Percentiles rank a stretch among this genome's conserved stretches.
Evolutionary conservation across 192 early-diverging fungal genomes (phyloP).

Genomic region (Geranomyces michiganensis): DNA sequence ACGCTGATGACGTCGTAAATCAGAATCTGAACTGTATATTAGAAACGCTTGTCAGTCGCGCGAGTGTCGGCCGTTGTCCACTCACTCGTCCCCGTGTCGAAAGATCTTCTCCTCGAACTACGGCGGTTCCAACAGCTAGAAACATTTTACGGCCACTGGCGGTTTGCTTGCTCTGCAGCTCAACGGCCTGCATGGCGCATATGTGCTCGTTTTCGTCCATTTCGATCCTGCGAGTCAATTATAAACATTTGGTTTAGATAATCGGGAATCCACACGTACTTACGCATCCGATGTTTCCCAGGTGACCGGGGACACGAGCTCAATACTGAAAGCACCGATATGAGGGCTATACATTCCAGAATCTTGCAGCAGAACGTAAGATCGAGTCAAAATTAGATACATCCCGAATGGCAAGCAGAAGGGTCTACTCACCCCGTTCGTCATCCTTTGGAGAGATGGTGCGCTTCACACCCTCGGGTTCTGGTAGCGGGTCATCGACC

Average conservation of each 20-base stretch:
- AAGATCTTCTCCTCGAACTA: constrained; percentile 89
- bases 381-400: constrained; percentile 15
- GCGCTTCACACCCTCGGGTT: constrained; percentile 18
- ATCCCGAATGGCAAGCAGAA: not conserved
- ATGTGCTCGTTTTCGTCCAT: constrained; percentile 87
- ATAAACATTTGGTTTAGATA: not conserved
- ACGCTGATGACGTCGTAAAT: constrained; percentile 96
- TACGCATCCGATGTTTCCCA: constrained; percentile 91
- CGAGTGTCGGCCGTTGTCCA: not conserved
- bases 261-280: not conserved
- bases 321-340: constrained; percentile 65
- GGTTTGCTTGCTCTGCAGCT: constrained; percentile 83
- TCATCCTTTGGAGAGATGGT: constrained; percentile 34
- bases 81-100: constrained; percentile 78
- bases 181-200: constrained; percentile 72
- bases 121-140: constrained; percentile 85
- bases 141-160: constrained; percentile 82
- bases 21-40: constrained; percentile 60
- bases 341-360: constrained; percentile 60
- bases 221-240: constrained; percentile 41
- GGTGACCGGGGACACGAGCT: constrained; percentile 90
- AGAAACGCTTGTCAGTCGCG: not conserved
- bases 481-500: constrained; percentile 50
- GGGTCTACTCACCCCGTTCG: constrained; percentile 43
- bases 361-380: constrained; percentile 15